Conservation (phyloP, 2,329 filamentous ascomycete species). For the Fusarium sp. region DNA sequence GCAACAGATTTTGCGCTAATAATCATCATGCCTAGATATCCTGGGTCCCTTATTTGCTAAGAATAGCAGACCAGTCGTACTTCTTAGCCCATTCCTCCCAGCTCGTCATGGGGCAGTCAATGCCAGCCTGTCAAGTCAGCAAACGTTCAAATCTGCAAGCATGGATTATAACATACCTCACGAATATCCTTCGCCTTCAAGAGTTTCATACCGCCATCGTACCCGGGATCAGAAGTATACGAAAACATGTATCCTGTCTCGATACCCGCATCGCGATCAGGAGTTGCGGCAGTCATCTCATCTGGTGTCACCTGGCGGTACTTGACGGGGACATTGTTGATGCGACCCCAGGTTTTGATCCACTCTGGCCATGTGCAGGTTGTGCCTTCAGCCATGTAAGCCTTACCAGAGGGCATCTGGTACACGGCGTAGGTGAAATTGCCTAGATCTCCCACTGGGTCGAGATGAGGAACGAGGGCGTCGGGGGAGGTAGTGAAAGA, state of each 20-base stretch:
- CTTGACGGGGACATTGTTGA: conserved; percentile 45
- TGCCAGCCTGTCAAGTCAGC: conserved; percentile 47
- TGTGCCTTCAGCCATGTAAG: conserved; percentile 58
- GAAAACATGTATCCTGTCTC: conserved; percentile 57
- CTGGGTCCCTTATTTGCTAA: background rate
- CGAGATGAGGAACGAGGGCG: conserved; percentile 53
- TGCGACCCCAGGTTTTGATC: conserved; percentile 51
- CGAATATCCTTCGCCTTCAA: conserved; percentile 54
- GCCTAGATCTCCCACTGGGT: conserved; percentile 56
- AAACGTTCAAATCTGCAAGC: too few relatives aligned
- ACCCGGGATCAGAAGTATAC: conserved; percentile 58
- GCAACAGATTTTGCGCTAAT: too few relatives aligned
- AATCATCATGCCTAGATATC: background rate
- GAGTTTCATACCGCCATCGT: conserved; percentile 56
- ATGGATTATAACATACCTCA: conserved; percentile 45
- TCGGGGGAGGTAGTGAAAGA: conserved; percentile 53
- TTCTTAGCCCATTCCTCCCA: conserved; percentile 48
- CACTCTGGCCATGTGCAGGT: conserved; percentile 57
- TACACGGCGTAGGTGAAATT: conserved; percentile 58
- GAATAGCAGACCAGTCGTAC: conserved; percentile 47
- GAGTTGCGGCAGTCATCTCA: conserved; percentile 49
- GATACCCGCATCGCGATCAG: conserved; percentile 52
- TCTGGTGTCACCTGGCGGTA: conserved; percentile 53
- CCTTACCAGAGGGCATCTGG: conserved; percentile 57
- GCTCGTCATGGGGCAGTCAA: conserved; percentile 54